These are phyloP conservation scores for Cercis canadensis DNA, from an alignment of 306 rosid species.

Conservation along the genomic window DNA sequence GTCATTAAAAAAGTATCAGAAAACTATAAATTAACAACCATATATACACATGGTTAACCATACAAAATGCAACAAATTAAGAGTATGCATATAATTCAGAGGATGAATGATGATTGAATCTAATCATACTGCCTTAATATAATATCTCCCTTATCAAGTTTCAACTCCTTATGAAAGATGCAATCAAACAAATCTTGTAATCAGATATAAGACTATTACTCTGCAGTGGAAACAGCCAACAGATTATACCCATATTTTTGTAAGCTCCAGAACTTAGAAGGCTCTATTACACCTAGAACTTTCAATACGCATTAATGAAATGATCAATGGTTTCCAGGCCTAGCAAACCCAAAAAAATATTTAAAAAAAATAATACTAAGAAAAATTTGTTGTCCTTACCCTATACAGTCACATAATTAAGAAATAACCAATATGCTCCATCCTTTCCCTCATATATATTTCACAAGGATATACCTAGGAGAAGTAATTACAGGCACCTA, in stretches of 20 bases:
- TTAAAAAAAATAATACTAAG: background rate
- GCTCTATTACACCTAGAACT: background rate
- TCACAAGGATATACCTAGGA: background rate
- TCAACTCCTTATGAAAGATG: constrained; percentile 15
- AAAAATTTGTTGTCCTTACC: constrained; percentile 11
- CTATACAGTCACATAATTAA: background rate
- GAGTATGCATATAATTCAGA: constrained; percentile 4
- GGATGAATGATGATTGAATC: background rate
- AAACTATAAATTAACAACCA: background rate
- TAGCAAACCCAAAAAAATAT: background rate
- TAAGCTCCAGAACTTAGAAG: background rate
- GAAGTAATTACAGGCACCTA: constrained; percentile 5
- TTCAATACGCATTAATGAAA: background rate
- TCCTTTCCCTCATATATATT: constrained; percentile 8
- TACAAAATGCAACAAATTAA: background rate
- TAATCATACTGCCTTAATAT: background rate
- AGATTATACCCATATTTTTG: constrained; percentile 4
- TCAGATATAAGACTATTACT: constrained; percentile 14
- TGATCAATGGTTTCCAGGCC: background rate
- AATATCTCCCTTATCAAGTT: constrained; percentile 4
- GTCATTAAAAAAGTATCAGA: constrained; percentile 25
- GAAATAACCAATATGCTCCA: constrained; percentile 10
- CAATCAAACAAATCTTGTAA: constrained; percentile 2
- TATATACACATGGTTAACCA: background rate
- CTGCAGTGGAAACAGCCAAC: constrained; percentile 1